Percentiles rank a stretch among this genome's conserved stretches.
Conservation (phyloP, 2,329 filamentous ascomycete species). For the Cordyceps cateniannulata region DNA sequence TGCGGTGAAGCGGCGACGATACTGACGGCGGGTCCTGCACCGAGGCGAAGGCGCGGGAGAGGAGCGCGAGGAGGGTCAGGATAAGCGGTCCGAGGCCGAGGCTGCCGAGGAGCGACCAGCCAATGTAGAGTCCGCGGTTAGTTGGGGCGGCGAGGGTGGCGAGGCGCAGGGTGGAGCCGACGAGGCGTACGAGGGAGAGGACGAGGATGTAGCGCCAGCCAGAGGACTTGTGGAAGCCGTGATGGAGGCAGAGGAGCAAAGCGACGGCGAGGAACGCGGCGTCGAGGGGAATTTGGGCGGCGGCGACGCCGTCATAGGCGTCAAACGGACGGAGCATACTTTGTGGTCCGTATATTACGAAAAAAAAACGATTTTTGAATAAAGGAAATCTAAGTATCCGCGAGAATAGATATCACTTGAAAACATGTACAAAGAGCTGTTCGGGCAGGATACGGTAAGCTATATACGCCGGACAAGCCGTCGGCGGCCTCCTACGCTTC, state of each 20-base stretch:
- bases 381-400: too few relatives aligned
- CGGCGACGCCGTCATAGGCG: slow-evolving; percentile 26
- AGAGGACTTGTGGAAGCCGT: slow-evolving; percentile 50
- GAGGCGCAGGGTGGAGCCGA: slow-evolving; percentile 41
- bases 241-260: slow-evolving; percentile 37
- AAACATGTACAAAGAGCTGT: neutral
- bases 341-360: too few relatives aligned
- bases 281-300: slow-evolving; percentile 27
- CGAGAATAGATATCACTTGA: neutral
- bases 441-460: neutral
- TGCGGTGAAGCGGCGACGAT: slow-evolving; percentile 22
- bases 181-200: slow-evolving; percentile 50
- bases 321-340: slow-evolving; percentile 17
- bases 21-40: slow-evolving; percentile 31
- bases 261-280: slow-evolving; percentile 22
- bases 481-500: neutral
- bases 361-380: too few relatives aligned
- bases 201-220: slow-evolving; percentile 57
- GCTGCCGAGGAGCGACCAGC: slow-evolving; percentile 26
- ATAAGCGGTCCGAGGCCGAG: slow-evolving; percentile 40
- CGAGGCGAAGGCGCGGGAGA: slow-evolving; percentile 37
- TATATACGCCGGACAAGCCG: neutral
- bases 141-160: slow-evolving; percentile 43
- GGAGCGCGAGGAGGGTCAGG: slow-evolving; percentile 31
- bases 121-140: slow-evolving; percentile 29